A percentile compares a stretch with the other conserved stretches of the same genome.
phyloP scores from a whole-genome alignment of 495 filamentous ascomycete genomes.

The Elasticomyces elasticus region DNA sequence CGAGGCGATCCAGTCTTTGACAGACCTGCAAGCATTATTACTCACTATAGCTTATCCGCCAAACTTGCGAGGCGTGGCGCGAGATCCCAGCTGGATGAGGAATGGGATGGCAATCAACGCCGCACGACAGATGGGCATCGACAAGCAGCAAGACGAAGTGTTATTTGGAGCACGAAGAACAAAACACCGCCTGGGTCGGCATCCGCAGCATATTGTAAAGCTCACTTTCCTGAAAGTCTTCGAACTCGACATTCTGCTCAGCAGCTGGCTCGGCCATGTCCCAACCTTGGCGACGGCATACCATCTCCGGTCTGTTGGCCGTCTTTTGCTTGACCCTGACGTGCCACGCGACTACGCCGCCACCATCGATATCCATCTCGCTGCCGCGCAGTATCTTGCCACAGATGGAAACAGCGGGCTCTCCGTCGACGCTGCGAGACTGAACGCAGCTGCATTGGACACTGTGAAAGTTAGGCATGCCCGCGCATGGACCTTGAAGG shows the following conservation, averaged over 20 bases:
- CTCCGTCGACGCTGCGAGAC: background rate
- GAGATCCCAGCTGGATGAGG: constrained; percentile 14
- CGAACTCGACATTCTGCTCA: constrained; percentile 2
- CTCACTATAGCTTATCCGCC: constrained; percentile 8
- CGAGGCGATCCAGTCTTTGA: constrained; percentile 6
- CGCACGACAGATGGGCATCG: constrained; percentile 15
- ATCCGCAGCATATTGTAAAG: background rate
- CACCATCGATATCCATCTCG: background rate
- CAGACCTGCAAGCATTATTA: constrained; percentile 13
- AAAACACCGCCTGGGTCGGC: background rate
- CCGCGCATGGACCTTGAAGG: background rate
- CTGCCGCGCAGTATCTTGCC: background rate
- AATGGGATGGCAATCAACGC: constrained; percentile 11
- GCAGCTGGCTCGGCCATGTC: background rate
- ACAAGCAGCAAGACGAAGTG: constrained; percentile 10
- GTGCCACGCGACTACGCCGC: background rate
- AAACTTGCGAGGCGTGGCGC: background rate
- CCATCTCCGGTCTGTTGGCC: background rate
- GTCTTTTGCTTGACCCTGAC: background rate
- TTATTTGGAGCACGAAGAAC: constrained; percentile 8
- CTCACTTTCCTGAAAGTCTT: constrained; percentile 17
- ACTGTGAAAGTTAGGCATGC: background rate
- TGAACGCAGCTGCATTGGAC: background rate
- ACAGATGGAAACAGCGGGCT: background rate
- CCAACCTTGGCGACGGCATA: background rate